Conservation (phyloP, 2,329 filamentous ascomycete species). For the Epichloe elymi region DNA sequence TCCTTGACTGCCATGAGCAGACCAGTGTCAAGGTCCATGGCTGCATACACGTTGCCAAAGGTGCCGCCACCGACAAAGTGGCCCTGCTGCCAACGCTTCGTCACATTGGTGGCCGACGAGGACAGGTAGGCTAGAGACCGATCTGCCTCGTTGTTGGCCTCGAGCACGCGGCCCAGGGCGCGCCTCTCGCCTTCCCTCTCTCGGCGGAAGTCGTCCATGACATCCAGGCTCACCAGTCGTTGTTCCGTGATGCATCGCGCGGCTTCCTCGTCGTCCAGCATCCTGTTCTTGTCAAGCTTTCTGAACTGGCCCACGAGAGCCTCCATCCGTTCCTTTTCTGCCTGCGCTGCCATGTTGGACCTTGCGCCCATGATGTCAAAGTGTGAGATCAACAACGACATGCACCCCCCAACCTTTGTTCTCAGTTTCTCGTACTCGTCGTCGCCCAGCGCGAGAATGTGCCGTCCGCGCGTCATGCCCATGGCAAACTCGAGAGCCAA, state of each 20-base stretch:
- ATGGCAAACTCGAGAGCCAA: slow-evolving; percentile 91
- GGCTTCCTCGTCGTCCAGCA: slow-evolving; percentile 75
- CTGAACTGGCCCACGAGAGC: slow-evolving; percentile 63
- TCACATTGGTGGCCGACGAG: slow-evolving; percentile 88
- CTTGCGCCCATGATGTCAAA: slow-evolving; percentile 98
- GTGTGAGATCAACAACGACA: slow-evolving; percentile 93
- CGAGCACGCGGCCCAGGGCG: slow-evolving; percentile 77
- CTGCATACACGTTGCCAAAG: slow-evolving; percentile 93
- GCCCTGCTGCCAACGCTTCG: slow-evolving; percentile 96
- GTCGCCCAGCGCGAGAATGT: slow-evolving; percentile 82
- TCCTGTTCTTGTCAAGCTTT: slow-evolving; percentile 62
- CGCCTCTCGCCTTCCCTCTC: slow-evolving; percentile 76
- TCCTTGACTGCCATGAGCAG: slow-evolving; percentile 98
- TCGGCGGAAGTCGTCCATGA: slow-evolving; percentile 66
- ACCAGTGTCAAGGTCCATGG: slow-evolving; percentile 91
- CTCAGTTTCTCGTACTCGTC: slow-evolving; percentile 74
- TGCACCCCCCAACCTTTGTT: slow-evolving; percentile 86
- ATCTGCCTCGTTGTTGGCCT: slow-evolving; percentile 91
- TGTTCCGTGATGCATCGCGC: slow-evolving; percentile 60
- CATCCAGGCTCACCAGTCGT: slow-evolving; percentile 57
- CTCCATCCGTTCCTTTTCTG: slow-evolving; percentile 80
- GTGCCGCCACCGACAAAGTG: slow-evolving; percentile 94
- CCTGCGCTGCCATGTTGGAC: slow-evolving; percentile 84
- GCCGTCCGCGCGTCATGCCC: slow-evolving; percentile 88
- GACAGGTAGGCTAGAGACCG: slow-evolving; percentile 88